Base-by-base conservation (phyloP, 352 stramenopile species). In the Phytopythium cucurbitacearum region DNA sequence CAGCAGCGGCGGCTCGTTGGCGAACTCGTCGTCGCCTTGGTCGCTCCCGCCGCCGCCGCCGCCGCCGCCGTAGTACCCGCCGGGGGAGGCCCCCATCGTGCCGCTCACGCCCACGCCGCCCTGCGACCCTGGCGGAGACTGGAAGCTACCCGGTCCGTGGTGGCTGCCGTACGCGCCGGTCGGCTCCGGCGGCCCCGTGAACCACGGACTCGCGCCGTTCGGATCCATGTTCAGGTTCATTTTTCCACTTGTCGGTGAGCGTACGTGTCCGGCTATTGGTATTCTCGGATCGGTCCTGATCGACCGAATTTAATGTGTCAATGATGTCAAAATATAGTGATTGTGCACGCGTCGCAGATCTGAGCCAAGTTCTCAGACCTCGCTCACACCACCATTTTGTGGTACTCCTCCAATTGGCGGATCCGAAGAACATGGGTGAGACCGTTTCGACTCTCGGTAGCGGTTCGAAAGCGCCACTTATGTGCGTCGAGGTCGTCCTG, bases 1-100 rank as follows among this genome's bases (percentile, higher is more conserved):
- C 42, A 99, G 69, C 3, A 99, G 80, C 16, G 97, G 97, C 2
- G 95, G 91, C 63, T 99, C 96, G 74, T 99, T 96, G 38, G 96
- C 85, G 57, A 97, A 98, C 56, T 98, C 94, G 40, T 96, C 83
- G 12, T 87, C 78, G 54, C 74, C 73, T 28, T 67, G 59, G 35
- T 57, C 62, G 40, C 73, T 48, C 38, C 67, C 57, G 41, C 71
- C 65, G 21, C 51, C 64, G 48, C 55, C 48, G 15, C 49, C 54
- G n/a, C 40, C 57, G 8, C 47, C 56, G 56, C 37, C 34, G 44
- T 68, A 64, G 40, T 70, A 65, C 15, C 58, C 69, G 44, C 55
- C 49, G 16, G 61, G 39, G 48, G 64, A 32, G 40, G 68, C 64
- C 16, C 71, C 69, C 44, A 51, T 59, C 16, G 56, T 41, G 7